These are phyloP conservation scores for Xylariaceae sp. DNA, from an alignment of 2,329 filamentous ascomycete genomes.

Conservation along the genomic window DNA sequence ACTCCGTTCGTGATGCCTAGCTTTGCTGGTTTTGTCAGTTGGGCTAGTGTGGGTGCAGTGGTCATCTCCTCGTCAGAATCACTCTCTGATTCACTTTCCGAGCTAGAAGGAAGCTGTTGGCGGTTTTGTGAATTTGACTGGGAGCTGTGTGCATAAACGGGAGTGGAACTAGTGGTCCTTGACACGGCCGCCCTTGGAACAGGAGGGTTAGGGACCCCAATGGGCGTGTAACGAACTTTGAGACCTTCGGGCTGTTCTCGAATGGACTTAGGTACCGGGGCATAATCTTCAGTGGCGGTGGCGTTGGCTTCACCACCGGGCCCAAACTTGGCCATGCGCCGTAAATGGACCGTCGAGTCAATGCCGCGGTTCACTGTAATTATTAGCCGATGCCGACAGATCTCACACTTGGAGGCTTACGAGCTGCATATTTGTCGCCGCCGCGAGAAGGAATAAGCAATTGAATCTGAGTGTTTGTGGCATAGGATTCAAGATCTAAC, in stretches of 20 bases:
- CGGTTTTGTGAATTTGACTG: constrained; percentile 44
- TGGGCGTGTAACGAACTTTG: constrained; percentile 69
- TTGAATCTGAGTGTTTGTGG: constrained; percentile 59
- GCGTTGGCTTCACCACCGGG: constrained; percentile 47
- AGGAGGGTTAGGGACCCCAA: constrained; percentile 55
- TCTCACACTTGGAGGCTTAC: constrained; percentile 47
- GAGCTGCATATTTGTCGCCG: constrained; percentile 58
- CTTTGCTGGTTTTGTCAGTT: constrained; percentile 37
- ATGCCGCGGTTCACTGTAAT: constrained; percentile 52
- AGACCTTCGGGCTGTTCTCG: constrained; percentile 72
- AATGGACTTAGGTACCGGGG: constrained; percentile 55
- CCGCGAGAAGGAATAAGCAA: constrained; percentile 65
- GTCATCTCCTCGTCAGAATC: constrained; percentile 54
- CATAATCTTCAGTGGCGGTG: constrained; percentile 48
- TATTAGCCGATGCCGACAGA: constrained; percentile 35
- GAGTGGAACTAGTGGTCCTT: neutral
- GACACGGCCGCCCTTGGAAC: constrained; percentile 13
- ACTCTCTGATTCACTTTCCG: constrained; percentile 50
- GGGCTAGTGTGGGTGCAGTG: constrained; percentile 41
- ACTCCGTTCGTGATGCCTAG: constrained; percentile 23
- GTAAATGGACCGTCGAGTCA: constrained; percentile 68
- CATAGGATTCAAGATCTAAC: constrained; percentile 58
- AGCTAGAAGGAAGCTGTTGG: constrained; percentile 41
- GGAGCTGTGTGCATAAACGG: constrained; percentile 1
- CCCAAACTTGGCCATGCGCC: constrained; percentile 65